Evolutionary conservation across 495 filamentous ascomycete species (phyloP).

Genomic region (Trichoderma virens): DNA sequence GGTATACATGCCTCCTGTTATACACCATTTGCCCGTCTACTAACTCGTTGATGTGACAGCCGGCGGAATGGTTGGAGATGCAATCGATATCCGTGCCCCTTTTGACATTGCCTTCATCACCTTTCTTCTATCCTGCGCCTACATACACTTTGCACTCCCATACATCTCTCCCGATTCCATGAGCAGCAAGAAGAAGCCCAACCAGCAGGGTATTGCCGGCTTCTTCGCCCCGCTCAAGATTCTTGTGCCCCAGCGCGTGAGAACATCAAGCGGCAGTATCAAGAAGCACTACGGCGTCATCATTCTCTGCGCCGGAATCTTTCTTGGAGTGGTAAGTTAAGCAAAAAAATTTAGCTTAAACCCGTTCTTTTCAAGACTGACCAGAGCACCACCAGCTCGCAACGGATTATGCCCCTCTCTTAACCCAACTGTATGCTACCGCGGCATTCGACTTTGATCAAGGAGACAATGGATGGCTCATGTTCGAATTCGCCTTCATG

Average conservation of each 20-base stretch:
- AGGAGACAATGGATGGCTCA: slow-evolving; percentile 44
- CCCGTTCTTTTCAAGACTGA: not conserved
- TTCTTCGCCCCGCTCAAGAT: slow-evolving; percentile 49
- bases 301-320: slow-evolving; percentile 45
- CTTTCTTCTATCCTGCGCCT: slow-evolving; percentile 35
- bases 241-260: slow-evolving; percentile 39
- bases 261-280: slow-evolving; percentile 31
- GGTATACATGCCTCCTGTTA: slow-evolving; percentile 16
- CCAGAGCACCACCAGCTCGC: slow-evolving; percentile 29
- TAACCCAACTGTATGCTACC: slow-evolving; percentile 48
- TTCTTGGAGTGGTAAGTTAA: slow-evolving; percentile 42
- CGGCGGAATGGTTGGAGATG: slow-evolving; percentile 46
- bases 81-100: slow-evolving; percentile 41
- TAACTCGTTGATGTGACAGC: slow-evolving; percentile 20
- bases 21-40: not conserved
- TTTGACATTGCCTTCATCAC: slow-evolving; percentile 44
- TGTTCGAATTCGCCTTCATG: slow-evolving; percentile 44
- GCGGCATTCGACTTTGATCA: slow-evolving; percentile 47
- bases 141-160: slow-evolving; percentile 30
- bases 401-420: slow-evolving; percentile 44
- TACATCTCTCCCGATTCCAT: slow-evolving; percentile 30
- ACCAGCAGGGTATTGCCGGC: slow-evolving; percentile 26
- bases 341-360: not conserved
- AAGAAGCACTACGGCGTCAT: slow-evolving; percentile 42
- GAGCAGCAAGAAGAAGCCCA: slow-evolving; percentile 22